Conservation (phyloP, 441 rosid genomes). For the Populus hybrid region DNA sequence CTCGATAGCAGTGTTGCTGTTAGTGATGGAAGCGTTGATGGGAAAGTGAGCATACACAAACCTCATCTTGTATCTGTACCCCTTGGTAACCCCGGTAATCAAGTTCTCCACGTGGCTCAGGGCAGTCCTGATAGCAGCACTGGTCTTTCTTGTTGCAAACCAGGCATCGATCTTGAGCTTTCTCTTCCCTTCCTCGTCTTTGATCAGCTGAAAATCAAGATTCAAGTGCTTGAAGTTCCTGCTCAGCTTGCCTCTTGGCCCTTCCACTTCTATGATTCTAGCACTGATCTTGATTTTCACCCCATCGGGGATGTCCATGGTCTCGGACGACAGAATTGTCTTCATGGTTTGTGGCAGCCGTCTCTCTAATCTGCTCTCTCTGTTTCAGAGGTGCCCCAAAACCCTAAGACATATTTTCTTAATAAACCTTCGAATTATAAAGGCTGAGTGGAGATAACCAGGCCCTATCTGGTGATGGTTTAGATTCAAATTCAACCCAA, state of each 20-base stretch:
- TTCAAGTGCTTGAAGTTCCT: conserved; percentile 62
- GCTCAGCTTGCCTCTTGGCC: conserved; percentile 69
- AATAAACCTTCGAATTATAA: neutral
- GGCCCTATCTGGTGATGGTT: neutral
- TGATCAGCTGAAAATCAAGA: conserved; percentile 70
- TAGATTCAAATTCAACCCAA: too few relatives aligned
- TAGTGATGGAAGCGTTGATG: conserved; percentile 57
- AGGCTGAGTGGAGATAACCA: neutral
- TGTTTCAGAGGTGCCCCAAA: neutral
- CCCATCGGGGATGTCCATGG: conserved; percentile 75
- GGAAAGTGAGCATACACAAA: conserved; percentile 78
- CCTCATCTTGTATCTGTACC: conserved; percentile 71
- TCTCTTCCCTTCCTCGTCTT: conserved; percentile 50
- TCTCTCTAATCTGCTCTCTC: neutral
- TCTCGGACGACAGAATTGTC: conserved; percentile 61
- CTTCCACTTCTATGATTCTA: conserved; percentile 65
- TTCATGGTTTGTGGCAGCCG: conserved; percentile 34
- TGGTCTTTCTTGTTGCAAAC: conserved; percentile 68
- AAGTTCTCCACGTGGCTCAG: conserved; percentile 23
- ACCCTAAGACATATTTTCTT: neutral
- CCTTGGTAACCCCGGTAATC: conserved; percentile 36
- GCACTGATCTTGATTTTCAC: conserved; percentile 60
- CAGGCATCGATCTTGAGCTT: conserved; percentile 76
- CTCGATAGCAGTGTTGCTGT: conserved; percentile 48
- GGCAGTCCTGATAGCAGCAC: conserved; percentile 76